Percentiles rank a stretch among this genome's conserved stretches.
Conservation (phyloP, 306 rosid genomes). For the Castanea crenata region DNA sequence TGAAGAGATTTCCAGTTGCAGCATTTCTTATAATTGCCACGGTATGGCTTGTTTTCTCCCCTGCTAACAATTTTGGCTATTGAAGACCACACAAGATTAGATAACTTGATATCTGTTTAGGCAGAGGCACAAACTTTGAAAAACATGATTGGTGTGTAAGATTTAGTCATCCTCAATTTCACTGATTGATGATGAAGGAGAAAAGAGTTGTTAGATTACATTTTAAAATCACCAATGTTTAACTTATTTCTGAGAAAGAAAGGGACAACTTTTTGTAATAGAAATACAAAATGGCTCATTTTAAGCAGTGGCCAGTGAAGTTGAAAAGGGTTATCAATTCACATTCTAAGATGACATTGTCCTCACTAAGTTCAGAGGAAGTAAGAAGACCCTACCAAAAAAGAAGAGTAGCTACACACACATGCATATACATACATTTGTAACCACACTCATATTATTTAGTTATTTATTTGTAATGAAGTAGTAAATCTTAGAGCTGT, state of each 20-base stretch:
- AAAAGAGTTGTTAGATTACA: neutral
- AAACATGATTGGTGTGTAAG: neutral
- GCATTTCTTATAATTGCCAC: constrained; percentile 97
- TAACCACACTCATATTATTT: no score
- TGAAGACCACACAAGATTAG: neutral
- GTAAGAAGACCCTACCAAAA: neutral
- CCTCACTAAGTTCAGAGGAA: neutral
- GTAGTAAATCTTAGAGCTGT: neutral
- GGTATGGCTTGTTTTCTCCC: constrained; percentile 43
- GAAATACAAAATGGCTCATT: neutral
- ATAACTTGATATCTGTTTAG: neutral
- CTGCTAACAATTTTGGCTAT: constrained; percentile 9
- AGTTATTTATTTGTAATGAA: neutral
- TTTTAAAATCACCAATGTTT: neutral
- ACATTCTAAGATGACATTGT: neutral
- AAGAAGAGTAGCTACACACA: neutral
- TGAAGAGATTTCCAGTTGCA: constrained; percentile 93
- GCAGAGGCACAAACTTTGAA: neutral
- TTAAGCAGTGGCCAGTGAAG: neutral
- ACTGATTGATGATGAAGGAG: neutral
- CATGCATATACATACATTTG: neutral
- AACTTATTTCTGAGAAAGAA: neutral
- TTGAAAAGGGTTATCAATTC: neutral
- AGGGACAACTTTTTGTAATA: neutral
- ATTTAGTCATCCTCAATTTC: neutral